Conservation (phyloP, 768 basidiomycete genomes). For the Xerocomellus intermedius region DNA sequence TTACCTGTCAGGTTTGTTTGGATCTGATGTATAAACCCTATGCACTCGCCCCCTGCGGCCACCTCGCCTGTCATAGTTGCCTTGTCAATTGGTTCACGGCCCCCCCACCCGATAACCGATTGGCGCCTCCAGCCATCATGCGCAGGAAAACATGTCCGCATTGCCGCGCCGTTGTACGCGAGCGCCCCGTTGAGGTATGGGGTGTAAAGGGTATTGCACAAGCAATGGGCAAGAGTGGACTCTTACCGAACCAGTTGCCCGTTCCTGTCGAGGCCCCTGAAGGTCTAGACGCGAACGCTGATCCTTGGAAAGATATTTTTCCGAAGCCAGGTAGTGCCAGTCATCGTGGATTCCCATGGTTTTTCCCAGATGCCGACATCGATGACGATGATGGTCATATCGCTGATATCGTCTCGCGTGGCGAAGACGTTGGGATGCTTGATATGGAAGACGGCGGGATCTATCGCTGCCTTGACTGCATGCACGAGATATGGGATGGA, state of each 20-base stretch:
- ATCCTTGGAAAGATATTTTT: conserved; percentile 73
- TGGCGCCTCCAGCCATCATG: conserved; percentile 25
- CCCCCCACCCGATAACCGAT: conserved; percentile 30
- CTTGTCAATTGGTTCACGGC: conserved; percentile 76
- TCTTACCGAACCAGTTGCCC: conserved; percentile 35
- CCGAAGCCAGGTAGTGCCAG: conserved; percentile 16
- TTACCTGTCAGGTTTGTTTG: conserved; percentile 79
- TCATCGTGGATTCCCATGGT: conserved; percentile 22
- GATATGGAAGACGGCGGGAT: conserved; percentile 76
- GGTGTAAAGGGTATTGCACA: conserved; percentile 47
- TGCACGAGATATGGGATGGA: conserved; percentile 76
- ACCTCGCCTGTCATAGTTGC: conserved; percentile 68
- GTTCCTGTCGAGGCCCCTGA: conserved; percentile 28
- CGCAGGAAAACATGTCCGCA: conserved; percentile 45
- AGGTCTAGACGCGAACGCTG: conserved; percentile 30
- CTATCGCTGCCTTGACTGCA: conserved; percentile 72
- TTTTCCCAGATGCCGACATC: conserved; percentile 20
- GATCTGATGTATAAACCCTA: conserved; percentile 73
- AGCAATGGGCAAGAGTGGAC: conserved; percentile 50
- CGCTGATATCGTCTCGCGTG: conserved; percentile 17
- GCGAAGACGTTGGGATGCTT: conserved; percentile 55
- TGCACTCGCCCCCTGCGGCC: conserved; percentile 74
- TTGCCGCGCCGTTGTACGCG: conserved; percentile 43
- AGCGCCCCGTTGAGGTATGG: conserved; percentile 49
- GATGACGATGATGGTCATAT: conserved; percentile 20